Conservation (phyloP, 768 basidiomycete species). For the Mycena amicta region DNA sequence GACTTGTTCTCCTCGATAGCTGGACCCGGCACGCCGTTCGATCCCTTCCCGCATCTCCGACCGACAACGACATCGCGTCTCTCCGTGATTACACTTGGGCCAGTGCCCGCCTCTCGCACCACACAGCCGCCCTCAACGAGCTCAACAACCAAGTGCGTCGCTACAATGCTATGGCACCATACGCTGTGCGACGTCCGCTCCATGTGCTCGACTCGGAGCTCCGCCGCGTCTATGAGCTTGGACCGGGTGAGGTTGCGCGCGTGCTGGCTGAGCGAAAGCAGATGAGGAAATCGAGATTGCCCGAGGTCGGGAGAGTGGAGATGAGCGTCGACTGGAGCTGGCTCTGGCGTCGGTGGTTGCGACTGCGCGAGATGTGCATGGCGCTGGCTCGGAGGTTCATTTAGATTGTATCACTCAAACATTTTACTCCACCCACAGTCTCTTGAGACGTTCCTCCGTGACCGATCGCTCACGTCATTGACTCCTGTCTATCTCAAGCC, state of each 20-base stretch:
- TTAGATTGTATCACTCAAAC: too few relatives aligned
- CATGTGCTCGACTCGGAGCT: slow-evolving; percentile 62
- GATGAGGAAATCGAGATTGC: background rate
- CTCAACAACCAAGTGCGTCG: slow-evolving; percentile 75
- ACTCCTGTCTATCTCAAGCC: too few relatives aligned
- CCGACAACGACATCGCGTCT: slow-evolving; percentile 12
- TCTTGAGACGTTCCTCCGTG: too few relatives aligned
- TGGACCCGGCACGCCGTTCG: slow-evolving; percentile 80
- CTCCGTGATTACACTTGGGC: slow-evolving; percentile 75
- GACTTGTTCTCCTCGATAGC: slow-evolving; percentile 61
- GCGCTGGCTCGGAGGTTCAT: too few relatives aligned
- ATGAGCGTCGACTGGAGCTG: background rate
- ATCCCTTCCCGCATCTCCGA: slow-evolving; percentile 46
- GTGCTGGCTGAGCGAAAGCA: slow-evolving; percentile 36
- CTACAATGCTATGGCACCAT: slow-evolving; percentile 81
- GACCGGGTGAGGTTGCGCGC: slow-evolving; percentile 53
- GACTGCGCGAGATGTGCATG: too few relatives aligned
- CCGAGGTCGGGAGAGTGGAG: background rate
- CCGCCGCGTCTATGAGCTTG: slow-evolving; percentile 50
- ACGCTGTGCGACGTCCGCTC: slow-evolving; percentile 69
- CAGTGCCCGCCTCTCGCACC: slow-evolving; percentile 63
- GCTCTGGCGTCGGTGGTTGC: background rate
- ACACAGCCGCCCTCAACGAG: slow-evolving; percentile 67
- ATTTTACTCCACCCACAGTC: too few relatives aligned
- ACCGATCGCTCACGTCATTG: too few relatives aligned